Base-by-base conservation (phyloP, 495 filamentous ascomycete genomes). In the Aspergillus mulundensis region DNA sequence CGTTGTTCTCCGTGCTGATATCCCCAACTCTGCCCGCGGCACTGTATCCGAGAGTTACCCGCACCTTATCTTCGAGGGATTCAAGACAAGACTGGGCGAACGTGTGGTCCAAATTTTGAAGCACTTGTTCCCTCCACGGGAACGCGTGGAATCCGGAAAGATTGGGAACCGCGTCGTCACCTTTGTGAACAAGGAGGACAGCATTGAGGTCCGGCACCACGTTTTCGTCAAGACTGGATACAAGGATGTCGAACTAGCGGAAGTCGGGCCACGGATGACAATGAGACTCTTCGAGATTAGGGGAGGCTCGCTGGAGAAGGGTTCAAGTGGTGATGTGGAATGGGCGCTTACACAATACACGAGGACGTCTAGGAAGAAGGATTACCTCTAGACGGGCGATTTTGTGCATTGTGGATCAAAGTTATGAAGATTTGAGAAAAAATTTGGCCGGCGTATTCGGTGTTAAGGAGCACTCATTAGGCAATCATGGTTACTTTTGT, bases 331-430 rank as follows among this genome's bases (percentile, higher is more conserved):
- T n/a, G 95, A 97, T 77, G 82, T 89, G 30, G 95, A 98, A 71
- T 98, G 94, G 94, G 84, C 88, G 50, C 74, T 97, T 58, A 94
- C 87, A 54, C 92, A 96, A 64, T 98, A 96, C 67, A 98, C 93
- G 1, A 84, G 94, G 62, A 97, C 91, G 30, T 84, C 85, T 66
- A 80, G 80, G 70, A 97, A 97, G 81, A 96, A 95, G 80, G 89
- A 93, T 61, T 94, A 95, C 68, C 81, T 96, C 54, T 96, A 72
- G 84, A 50, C 40, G 46, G 20, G 19, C 42, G 40, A 30, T 30
- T 16, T 28, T 34, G 48, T 61, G 50, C 56, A 39, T 52, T 57
- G 57, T 59, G 23, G 42, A n/a, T 19, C 16, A 18, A 40, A 14
- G 21, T 28, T 12, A n/a, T 25, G 7, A 11, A 58, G 50, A 59